Conservation (phyloP, 345 rosid species). For the Linum trigynum region DNA sequence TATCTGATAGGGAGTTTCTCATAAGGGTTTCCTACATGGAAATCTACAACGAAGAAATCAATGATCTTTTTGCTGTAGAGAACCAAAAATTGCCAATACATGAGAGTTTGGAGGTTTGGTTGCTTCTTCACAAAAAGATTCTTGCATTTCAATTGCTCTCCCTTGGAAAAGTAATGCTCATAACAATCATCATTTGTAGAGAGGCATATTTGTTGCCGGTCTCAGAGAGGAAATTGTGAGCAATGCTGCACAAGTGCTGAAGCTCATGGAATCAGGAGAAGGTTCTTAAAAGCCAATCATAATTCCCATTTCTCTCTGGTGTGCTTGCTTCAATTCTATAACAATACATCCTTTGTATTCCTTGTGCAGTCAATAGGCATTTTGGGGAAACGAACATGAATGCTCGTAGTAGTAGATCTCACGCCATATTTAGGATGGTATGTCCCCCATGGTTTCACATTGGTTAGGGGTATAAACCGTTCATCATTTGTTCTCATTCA, state of each 20-base stretch:
- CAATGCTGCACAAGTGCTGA: slow-evolving; percentile 69
- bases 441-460: background rate
- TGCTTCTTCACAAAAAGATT: background rate
- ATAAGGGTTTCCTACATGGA: slow-evolving; percentile 94
- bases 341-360: background rate
- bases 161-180: slow-evolving; percentile 5
- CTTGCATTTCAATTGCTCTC: slow-evolving; percentile 8
- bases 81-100: slow-evolving; percentile 81
- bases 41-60: slow-evolving; percentile 87
- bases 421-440: slow-evolving; percentile 97
- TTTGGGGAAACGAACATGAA: slow-evolving; percentile 98
- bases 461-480: background rate
- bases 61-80: slow-evolving; percentile 69
- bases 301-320: background rate
- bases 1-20: slow-evolving; percentile 75
- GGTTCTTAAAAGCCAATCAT: slow-evolving; percentile 33
- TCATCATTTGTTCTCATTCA: background rate
- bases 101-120: slow-evolving; percentile 80
- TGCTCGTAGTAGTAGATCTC: slow-evolving; percentile 90
- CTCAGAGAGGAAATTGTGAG: slow-evolving; percentile 80
- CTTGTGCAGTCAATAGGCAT: slow-evolving; percentile 64
- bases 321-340: background rate
- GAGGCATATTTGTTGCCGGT: slow-evolving; percentile 86
- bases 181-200: slow-evolving; percentile 30
- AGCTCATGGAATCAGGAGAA: slow-evolving; percentile 83